Base-by-base conservation (phyloP, 108 stramenopile species). In the Fragilariopsis cylindrus region DNA sequence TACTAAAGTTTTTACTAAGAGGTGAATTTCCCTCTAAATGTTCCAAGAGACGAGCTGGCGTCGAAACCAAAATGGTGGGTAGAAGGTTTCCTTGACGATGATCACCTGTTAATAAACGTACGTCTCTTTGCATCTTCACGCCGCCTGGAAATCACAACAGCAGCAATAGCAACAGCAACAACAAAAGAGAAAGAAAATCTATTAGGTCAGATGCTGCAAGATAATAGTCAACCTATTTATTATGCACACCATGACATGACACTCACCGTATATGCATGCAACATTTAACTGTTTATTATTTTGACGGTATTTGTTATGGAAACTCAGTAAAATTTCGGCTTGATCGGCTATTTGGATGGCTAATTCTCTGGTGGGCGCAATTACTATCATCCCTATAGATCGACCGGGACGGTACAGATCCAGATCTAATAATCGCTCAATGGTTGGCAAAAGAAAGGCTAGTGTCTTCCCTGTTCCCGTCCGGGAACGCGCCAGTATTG, bases 371-470 rank as follows among this genome's bases (percentile, higher is more conserved):
- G 96, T 96, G 7, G 97, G 97, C n/a, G 93, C 90, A 21, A 98
- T 64, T 19, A 96, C 77, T 39, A 97, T 73, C n/a, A 87, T 85
- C 7, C 84, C 83, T 50, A 97, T 82, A 45, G 64, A 60, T 56
- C 90, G 88, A 48, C 96, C 96, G 7, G 94, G 79, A 5, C 52
- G 66, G 64, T 71, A 83, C 45, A 78, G 42, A 39, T 80, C 69
- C 57, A 55, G 15, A 44, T 80, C 57, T 57, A 88, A 57, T 7
- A 85, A 54, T 44, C 84, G 70, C 63, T 88, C 81, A 15, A 98
- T 69, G n/a, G 92, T 65, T 4, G 99, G 99, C 48, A 99, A 78
- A 21, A 97, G 92, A 79, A 98, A 99, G 8, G 99, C 99, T 12
- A 99, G 82, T 21, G 84, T 85, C 62, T 85, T 81, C 8, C 84